A percentile compares a stretch with the other conserved stretches of the same genome.
Conservation (phyloP, 495 filamentous ascomycete species). For the Hypoxylon lienhwacheense region DNA sequence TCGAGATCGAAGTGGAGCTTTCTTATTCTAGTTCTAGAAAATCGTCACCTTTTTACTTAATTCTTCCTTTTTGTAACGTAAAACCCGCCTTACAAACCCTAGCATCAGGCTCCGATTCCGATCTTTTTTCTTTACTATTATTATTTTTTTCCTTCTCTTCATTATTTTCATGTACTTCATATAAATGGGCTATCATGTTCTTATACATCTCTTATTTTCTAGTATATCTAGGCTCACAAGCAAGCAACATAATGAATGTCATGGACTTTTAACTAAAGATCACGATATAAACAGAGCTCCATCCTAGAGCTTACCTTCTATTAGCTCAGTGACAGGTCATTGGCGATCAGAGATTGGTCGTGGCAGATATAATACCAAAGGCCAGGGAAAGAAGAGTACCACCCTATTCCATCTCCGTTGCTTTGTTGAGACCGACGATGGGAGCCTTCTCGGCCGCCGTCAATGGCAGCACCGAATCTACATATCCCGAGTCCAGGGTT, state of each 20-base stretch:
- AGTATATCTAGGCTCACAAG: too few species aligned
- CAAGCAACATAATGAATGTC: too few species aligned
- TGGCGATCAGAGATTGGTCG: too few species aligned
- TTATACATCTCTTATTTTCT: too few species aligned
- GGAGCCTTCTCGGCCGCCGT: slow-evolving; percentile 15
- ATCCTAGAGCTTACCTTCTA: too few species aligned
- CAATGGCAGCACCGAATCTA: slow-evolving; percentile 33
- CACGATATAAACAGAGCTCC: too few species aligned
- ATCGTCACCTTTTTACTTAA: background rate
- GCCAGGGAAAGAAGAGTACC: background rate
- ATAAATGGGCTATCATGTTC: too few species aligned
- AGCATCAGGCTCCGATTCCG: slow-evolving; percentile 9
- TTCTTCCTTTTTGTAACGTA: slow-evolving; percentile 26
- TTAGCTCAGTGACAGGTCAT: too few species aligned
- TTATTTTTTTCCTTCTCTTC: too few species aligned
- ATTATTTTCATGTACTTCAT: too few species aligned
- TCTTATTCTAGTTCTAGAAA: slow-evolving; percentile 19
- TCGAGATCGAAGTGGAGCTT: slow-evolving; percentile 20
- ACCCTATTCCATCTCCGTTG: background rate
- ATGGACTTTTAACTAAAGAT: too few species aligned
- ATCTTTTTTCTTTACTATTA: background rate
- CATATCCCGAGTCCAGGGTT: slow-evolving; percentile 71
- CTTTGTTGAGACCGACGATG: slow-evolving; percentile 12
- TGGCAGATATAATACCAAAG: background rate
- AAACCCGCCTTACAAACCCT: slow-evolving; percentile 14